These are phyloP conservation scores for Coelastrella sp. DNA, from an alignment of 139 green algal genomes.

Conservation along the genomic window DNA sequence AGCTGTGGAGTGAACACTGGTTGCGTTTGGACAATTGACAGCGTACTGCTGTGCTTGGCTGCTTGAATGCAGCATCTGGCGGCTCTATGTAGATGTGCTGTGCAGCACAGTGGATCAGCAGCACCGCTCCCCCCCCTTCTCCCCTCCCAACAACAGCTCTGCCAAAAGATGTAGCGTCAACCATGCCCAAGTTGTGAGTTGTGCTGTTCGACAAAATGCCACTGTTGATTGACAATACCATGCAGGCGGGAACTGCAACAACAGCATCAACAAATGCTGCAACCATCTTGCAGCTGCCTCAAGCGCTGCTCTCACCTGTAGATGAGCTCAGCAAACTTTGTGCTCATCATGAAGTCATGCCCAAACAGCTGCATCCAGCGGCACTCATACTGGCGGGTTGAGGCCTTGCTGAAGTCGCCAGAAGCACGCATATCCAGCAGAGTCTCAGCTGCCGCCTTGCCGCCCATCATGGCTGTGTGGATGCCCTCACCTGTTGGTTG, in stretches of 20 bases:
- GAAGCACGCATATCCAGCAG: slow-evolving; percentile 78
- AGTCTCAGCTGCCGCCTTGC: slow-evolving; percentile 86
- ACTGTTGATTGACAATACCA: background rate
- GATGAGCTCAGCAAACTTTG: slow-evolving; percentile 62
- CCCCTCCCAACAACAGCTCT: too few relatives aligned
- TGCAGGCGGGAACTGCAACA: background rate
- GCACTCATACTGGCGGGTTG: slow-evolving; percentile 73
- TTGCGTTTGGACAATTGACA: too few relatives aligned
- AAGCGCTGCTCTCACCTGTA: slow-evolving; percentile 45
- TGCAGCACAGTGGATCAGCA: too few relatives aligned
- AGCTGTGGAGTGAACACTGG: too few relatives aligned
- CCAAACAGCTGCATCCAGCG: slow-evolving; percentile 80
- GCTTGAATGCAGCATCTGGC: too few relatives aligned
- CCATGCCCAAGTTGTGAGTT: too few relatives aligned
- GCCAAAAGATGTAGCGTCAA: too few relatives aligned
- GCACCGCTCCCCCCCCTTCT: too few relatives aligned
- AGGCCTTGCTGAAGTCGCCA: slow-evolving; percentile 78
- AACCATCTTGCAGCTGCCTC: background rate
- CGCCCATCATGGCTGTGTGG: slow-evolving; percentile 95
- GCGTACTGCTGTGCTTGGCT: too few relatives aligned
- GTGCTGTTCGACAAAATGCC: too few relatives aligned
- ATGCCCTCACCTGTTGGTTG: slow-evolving; percentile 83
- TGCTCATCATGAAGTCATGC: slow-evolving; percentile 86
- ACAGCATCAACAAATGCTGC: background rate
- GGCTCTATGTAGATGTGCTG: too few relatives aligned